Conservation (phyloP, 345 rosid genomes). For the Eucalyptus curtisii region DNA sequence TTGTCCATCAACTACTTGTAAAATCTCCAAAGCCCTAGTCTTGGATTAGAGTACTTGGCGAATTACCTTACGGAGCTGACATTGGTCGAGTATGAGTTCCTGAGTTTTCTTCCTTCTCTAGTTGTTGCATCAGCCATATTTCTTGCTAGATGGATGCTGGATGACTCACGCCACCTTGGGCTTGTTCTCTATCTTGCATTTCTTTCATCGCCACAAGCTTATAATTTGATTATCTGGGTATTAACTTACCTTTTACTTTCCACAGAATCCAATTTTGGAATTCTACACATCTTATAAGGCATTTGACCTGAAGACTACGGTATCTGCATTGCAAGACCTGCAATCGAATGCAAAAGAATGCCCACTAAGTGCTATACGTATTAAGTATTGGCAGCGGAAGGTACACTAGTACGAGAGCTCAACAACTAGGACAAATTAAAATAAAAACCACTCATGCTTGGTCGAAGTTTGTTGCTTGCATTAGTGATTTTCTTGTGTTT, state of each 20-base stretch:
- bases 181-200: constrained; percentile 6
- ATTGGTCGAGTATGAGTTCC: too few relatives aligned
- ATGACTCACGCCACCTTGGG: constrained; percentile 87
- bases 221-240: background rate
- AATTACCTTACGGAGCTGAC: too few relatives aligned
- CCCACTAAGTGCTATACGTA: constrained; percentile 54
- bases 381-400: constrained; percentile 62
- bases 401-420: constrained; percentile 8
- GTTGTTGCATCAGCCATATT: too few relatives aligned
- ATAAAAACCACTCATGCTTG: background rate
- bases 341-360: constrained; percentile 54
- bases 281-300: constrained; percentile 61
- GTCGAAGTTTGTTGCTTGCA: background rate
- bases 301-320: constrained; percentile 38
- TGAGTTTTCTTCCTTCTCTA: too few relatives aligned
- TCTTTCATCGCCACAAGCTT: background rate
- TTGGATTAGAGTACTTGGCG: too few relatives aligned
- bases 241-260: background rate
- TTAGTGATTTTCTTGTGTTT: background rate
- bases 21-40: too few relatives aligned
- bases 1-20: too few relatives aligned
- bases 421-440: background rate
- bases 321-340: constrained; percentile 47
- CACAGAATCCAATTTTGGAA: constrained; percentile 63
- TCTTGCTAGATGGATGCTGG: constrained; percentile 50